Percentiles rank a stretch among this genome's conserved stretches.
phyloP scores from a whole-genome alignment of 179 eudicot species.

The Beta macrorhiza region DNA sequence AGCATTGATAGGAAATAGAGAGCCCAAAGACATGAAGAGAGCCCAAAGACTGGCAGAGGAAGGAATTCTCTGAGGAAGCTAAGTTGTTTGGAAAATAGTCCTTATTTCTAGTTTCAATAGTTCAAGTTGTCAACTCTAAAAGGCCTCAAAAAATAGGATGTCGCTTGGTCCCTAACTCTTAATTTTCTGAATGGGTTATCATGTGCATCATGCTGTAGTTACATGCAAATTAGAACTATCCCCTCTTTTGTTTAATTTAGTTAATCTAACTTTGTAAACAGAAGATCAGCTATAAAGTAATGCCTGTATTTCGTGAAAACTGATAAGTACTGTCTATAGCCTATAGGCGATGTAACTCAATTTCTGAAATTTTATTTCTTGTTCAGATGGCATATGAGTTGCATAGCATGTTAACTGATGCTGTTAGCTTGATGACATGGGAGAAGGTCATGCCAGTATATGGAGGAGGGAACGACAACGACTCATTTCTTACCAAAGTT shows the following conservation, averaged over 20 bases:
- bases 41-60: too few relatives aligned
- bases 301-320: neutral
- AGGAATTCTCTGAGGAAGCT: too few relatives aligned
- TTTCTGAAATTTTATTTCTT: neutral
- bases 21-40: too few relatives aligned
- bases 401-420: slow-evolving; percentile 81
- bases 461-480: slow-evolving; percentile 65
- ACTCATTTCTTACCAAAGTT: slow-evolving; percentile 69
- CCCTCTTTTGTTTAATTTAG: neutral
- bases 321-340: neutral
- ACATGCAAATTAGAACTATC: neutral
- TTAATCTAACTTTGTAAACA: neutral
- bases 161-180: neutral
- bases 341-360: neutral
- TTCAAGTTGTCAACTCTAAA: too few relatives aligned
- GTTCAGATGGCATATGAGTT: slow-evolving; percentile 91
- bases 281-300: neutral
- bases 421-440: slow-evolving; percentile 73
- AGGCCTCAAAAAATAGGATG: too few relatives aligned
- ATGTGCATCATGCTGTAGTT: slow-evolving; percentile 1
- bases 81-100: too few relatives aligned
- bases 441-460: slow-evolving; percentile 81
- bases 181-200: neutral
- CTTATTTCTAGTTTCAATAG: too few relatives aligned
- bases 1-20: too few relatives aligned